Evolutionary conservation across 225 moss, liverwort and hornwort species (phyloP).

Genomic region (Anthoceros angustus): DNA sequence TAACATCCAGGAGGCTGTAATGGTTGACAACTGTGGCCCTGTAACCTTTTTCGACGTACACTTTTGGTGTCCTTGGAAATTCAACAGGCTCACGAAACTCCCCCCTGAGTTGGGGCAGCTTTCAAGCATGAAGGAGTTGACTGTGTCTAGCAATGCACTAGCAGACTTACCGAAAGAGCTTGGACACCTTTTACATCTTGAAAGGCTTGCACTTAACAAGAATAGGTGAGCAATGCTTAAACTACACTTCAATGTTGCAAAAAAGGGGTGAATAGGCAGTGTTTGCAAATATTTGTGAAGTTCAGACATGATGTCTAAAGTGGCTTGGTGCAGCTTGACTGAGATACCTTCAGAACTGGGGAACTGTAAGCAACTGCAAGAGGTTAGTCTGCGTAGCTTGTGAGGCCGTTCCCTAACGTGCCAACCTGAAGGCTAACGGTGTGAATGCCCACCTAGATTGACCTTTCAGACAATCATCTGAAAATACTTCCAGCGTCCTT

Average conservation of each 20-base stretch:
- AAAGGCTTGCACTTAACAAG: constrained; percentile 65
- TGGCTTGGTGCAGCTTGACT: constrained; percentile 34
- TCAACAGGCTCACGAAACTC: constrained; percentile 38
- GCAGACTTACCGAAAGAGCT: constrained; percentile 45
- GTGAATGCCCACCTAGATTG: constrained; percentile 27
- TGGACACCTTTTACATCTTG: constrained; percentile 51
- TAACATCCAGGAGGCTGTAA: no score
- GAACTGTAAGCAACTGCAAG: constrained; percentile 59
- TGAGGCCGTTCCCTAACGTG: no score
- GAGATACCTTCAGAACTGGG: constrained; percentile 48
- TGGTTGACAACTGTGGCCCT: no score
- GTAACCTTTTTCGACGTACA: no score
- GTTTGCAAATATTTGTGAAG: constrained; percentile 3
- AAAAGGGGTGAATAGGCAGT: no score
- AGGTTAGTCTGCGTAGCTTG: constrained; percentile 29
- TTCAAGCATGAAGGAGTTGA: constrained; percentile 47
- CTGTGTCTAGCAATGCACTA: constrained; percentile 58
- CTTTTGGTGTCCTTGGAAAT: background rate
- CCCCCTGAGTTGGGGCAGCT: constrained; percentile 71
- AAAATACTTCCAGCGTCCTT: constrained; percentile 47
- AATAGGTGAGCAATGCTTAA: constrained; percentile 58
- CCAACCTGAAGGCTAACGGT: background rate
- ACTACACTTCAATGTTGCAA: no score
- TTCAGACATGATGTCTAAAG: background rate
- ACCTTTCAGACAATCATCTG: constrained; percentile 58